phyloP scores from a whole-genome alignment of 2,329 filamentous ascomycete genomes.

The Aspergillus persii region DNA sequence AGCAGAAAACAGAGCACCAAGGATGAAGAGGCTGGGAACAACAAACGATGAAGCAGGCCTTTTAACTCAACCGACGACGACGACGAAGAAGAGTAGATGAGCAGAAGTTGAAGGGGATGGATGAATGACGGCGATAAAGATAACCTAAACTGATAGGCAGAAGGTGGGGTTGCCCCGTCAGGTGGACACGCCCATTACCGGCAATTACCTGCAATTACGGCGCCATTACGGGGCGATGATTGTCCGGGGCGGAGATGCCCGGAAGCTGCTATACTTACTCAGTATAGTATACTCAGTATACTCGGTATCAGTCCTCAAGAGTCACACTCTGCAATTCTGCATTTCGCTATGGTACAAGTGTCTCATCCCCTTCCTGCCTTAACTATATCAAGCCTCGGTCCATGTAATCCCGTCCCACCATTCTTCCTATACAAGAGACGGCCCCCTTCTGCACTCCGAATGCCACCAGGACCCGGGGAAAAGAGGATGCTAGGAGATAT shows the following conservation, averaged over 20 bases:
- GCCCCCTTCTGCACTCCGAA: constrained; percentile 8
- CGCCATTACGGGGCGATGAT: background rate
- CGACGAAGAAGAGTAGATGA: background rate
- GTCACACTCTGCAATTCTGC: background rate
- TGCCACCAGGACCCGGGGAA: too few species aligned
- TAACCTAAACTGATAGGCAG: constrained; percentile 11
- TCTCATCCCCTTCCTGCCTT: background rate
- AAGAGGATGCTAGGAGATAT: too few species aligned
- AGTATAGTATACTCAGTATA: too few species aligned
- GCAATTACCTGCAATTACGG: background rate
- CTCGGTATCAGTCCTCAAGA: background rate
- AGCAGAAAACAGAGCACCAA: background rate
- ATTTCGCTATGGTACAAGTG: constrained; percentile 10
- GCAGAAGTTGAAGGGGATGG: background rate
- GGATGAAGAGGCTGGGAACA: background rate
- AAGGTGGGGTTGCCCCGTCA: constrained; percentile 20
- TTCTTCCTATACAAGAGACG: constrained; percentile 10
- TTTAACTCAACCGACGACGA: background rate
- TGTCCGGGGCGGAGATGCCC: background rate
- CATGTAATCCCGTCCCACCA: background rate
- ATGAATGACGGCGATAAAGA: constrained; percentile 14
- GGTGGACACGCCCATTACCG: constrained; percentile 10
- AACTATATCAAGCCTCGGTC: background rate
- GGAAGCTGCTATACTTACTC: background rate
- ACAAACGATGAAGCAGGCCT: background rate